Base-by-base conservation (phyloP, 352 stramenopile genomes). In the Peronospora farinosa region DNA sequence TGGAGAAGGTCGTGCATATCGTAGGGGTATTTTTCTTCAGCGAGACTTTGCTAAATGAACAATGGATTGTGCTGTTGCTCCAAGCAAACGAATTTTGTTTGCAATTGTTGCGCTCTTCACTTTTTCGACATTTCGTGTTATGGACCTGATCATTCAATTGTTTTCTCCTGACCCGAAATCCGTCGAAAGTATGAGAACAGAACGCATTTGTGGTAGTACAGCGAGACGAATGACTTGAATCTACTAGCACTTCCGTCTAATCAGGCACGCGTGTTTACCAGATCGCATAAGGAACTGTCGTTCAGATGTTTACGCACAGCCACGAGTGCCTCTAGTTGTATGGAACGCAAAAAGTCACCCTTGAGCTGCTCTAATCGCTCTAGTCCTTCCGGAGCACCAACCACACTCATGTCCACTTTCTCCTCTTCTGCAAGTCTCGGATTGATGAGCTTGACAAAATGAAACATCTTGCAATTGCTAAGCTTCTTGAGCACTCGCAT, bases 401-500 rank as follows among this genome's bases (percentile, higher is more conserved):
- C 47, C 11, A 74, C 46, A 5, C 21, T 63, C 38, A 71, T 56
- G 41, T 86, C 74, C 11, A 86, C 54, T 38, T 63, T 63, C 37
- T 84, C 71, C 12, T 78, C 66, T n/a, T 80, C 54, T 42, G 73
- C 53, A 36, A 86, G 76, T 23, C 56, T 57, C n/a, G 74, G 75
- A 49, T 75, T 84, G 27, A 87, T 86, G 35, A 58, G 51, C 27
- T 78, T 73, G 2, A 72, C 68, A 60, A 90, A 88, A 57, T 80
- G 72, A 40, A 86, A 91, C 51, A 78, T 71, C 55, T 86, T 84
- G 60, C 74, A 91, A 47, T 88, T 91, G 69, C 69, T 86, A 6
- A 91, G 57, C 58, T 91, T 91, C 63, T 91, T 90, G 41, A 90
- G 67, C 47, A 88, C 79, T 13, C 79, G 79, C 79, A 90, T 88